Evolutionary conservation across 768 basidiomycete genomes (phyloP), one percentile per base, ranked within the genome.

Genomic region (Lactarius quietus): DNA sequence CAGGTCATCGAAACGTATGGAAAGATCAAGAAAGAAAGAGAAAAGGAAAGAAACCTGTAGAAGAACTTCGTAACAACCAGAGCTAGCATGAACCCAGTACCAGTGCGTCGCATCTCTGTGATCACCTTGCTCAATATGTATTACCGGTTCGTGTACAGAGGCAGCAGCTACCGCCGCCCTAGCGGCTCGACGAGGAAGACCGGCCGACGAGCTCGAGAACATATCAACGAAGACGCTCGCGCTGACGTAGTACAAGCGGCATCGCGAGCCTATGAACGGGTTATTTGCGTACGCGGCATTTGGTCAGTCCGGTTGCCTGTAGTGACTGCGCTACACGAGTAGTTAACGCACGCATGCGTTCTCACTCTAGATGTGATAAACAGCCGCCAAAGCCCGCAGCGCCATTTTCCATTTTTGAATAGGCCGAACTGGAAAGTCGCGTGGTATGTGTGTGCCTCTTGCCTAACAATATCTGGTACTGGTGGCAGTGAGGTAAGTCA

Each of bases 221-320:
- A 87, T 92, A 64, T 88, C 91, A 0, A 85, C 88, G 2, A 82
- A 88, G 51, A 84, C 89, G 3, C 79, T 92, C 18, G 88, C 92
- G 8, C 71, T 89, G 39, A 82, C 85, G 20, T 81, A 92, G 39
- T 93, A 92, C 72, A 83, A 81, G 69, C 85, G 90, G 7, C 93
- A 93, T 70, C 90, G 92, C 70, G 91, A 92, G 52, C 78, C 88
- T 65, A 93, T 93, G 90, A 88, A 88, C 71, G 88, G 88, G 51
- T 87, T 93, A 1, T 92, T 93, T 74, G 81, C 80, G 68, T 82
- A 84, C 68, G 90, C 91, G 28, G 88, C 87, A 1, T 88, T 85
- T 70, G 84, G 90, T 76, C 41, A 56, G 74, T 53, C 66, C 43
- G 39, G 17, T n/a, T 43, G 38, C 51, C 9, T n/a, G 29, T 45